Conservation (phyloP, 148 eudicot species). For the Amaranthus cruentus region DNA sequence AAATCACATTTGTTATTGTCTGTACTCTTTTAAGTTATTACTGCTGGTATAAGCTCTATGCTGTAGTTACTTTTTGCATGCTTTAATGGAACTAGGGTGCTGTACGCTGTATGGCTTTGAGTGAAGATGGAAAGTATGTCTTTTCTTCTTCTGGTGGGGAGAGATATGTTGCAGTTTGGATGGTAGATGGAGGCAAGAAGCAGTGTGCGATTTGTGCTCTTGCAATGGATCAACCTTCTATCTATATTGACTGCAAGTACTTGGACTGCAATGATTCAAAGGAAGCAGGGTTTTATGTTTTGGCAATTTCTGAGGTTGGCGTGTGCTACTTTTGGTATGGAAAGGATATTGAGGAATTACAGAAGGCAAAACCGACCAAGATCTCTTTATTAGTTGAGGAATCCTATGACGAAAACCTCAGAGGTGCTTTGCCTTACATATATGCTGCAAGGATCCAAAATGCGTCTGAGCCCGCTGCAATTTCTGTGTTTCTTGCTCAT, state of each 20-base stretch:
- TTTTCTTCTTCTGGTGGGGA: slow-evolving; percentile 80
- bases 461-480: slow-evolving; percentile 40
- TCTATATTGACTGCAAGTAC: slow-evolving; percentile 58
- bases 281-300: slow-evolving; percentile 45
- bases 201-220: slow-evolving; percentile 68
- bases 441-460: slow-evolving; percentile 70
- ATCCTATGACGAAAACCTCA: slow-evolving; percentile 35
- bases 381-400: slow-evolving; percentile 46
- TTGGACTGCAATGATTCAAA: slow-evolving; percentile 41
- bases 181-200: slow-evolving; percentile 71
- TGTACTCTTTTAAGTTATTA: background rate
- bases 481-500: slow-evolving; percentile 63
- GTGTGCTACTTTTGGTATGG: slow-evolving; percentile 85
- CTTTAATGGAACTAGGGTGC: slow-evolving; percentile 46
- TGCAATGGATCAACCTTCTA: slow-evolving; percentile 93
- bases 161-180: slow-evolving; percentile 88
- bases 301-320: slow-evolving; percentile 87
- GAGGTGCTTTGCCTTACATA: slow-evolving; percentile 51
- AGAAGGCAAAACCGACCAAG: slow-evolving; percentile 61
- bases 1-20: background rate
- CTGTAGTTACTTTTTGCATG: background rate
- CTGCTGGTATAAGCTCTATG: background rate
- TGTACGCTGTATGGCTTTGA: slow-evolving; percentile 74
- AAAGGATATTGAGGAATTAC: slow-evolving; percentile 54
- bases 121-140: slow-evolving; percentile 71